Evolutionary conservation across 192 early-diverging fungal species (phyloP).

Genomic region (Polychytrium aggregatum): DNA sequence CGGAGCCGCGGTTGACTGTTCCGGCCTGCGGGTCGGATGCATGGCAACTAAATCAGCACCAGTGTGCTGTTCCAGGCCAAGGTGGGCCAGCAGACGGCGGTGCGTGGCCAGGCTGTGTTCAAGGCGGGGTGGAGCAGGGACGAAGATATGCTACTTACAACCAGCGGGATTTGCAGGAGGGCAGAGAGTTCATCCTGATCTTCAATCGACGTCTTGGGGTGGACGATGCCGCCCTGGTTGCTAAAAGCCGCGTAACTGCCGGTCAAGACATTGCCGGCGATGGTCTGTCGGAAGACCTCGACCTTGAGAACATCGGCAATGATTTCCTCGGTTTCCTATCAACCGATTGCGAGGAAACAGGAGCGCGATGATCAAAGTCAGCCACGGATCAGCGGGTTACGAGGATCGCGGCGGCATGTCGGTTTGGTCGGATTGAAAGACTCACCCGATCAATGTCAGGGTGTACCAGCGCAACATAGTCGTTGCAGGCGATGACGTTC

Average conservation of each 20-base stretch:
- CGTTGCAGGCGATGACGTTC: conserved; percentile 99
- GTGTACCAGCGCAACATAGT: conserved; percentile 96
- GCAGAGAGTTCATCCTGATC: conserved; percentile 98
- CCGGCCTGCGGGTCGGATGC: conserved; percentile 75
- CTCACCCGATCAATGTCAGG: conserved; percentile 83
- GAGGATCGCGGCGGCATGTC: not conserved
- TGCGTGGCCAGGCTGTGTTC: too few relatives aligned
- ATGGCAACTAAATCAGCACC: too few relatives aligned
- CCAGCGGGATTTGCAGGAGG: conserved; percentile 90
- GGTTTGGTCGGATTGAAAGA: not conserved
- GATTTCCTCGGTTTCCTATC: conserved; percentile 91
- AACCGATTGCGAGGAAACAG: conserved; percentile 1
- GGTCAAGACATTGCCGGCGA: conserved; percentile 95
- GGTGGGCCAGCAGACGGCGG: too few relatives aligned
- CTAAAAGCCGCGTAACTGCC: conserved; percentile 90
- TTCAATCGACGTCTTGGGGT: conserved; percentile 88
- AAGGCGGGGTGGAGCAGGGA: too few relatives aligned
- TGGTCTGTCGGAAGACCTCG: conserved; percentile 96
- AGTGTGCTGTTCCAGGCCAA: too few relatives aligned
- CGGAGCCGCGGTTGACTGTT: conserved; percentile 96
- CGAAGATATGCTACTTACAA: too few relatives aligned
- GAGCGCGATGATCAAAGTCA: not conserved
- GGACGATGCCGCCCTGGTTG: conserved; percentile 95
- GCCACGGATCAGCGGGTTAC: not conserved
- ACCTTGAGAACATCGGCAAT: conserved; percentile 96